These are phyloP conservation scores for Ascochyta rabiei DNA, from an alignment of 2,329 filamentous ascomycete genomes.

Conservation along the genomic window DNA sequence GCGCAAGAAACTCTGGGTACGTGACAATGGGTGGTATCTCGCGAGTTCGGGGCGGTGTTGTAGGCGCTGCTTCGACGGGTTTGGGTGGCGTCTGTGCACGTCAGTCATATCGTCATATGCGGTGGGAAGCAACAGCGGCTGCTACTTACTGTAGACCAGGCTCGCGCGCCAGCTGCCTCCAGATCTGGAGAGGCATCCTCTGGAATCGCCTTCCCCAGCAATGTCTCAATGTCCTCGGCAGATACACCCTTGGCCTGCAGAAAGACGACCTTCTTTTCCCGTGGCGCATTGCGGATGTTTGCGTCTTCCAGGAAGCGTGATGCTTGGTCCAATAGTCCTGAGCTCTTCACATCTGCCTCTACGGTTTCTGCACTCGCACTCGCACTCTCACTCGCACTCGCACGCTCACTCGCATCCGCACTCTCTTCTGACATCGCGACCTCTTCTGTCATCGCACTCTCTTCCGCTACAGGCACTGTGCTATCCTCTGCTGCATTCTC, in stretches of 20 bases:
- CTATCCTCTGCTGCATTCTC: constrained; percentile 15
- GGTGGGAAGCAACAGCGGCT: not conserved
- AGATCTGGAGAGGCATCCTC: constrained; percentile 23
- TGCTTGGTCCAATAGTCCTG: constrained; percentile 66
- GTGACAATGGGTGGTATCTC: constrained; percentile 68
- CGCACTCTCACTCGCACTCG: not conserved
- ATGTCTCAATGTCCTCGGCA: constrained; percentile 68
- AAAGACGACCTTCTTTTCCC: constrained; percentile 77
- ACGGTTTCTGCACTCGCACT: constrained; percentile 16
- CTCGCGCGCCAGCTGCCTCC: constrained; percentile 30
- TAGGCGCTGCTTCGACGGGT: constrained; percentile 13
- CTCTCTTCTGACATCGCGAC: too few species aligned
- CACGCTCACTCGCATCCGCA: not conserved
- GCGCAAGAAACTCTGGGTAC: constrained; percentile 68
- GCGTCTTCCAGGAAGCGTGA: constrained; percentile 77
- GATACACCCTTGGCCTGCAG: constrained; percentile 76
- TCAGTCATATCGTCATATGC: constrained; percentile 12
- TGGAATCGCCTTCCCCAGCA: constrained; percentile 57
- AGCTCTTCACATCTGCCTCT: constrained; percentile 5
- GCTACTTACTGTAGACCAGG: constrained; percentile 38
- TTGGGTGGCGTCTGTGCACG: constrained; percentile 24
- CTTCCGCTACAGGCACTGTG: constrained; percentile 20
- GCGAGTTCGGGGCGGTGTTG: constrained; percentile 34
- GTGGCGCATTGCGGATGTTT: constrained; percentile 69
- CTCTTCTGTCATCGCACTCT: constrained; percentile 5